phyloP scores from a whole-genome alignment of 805 yeast species.

The Candida montana region DNA sequence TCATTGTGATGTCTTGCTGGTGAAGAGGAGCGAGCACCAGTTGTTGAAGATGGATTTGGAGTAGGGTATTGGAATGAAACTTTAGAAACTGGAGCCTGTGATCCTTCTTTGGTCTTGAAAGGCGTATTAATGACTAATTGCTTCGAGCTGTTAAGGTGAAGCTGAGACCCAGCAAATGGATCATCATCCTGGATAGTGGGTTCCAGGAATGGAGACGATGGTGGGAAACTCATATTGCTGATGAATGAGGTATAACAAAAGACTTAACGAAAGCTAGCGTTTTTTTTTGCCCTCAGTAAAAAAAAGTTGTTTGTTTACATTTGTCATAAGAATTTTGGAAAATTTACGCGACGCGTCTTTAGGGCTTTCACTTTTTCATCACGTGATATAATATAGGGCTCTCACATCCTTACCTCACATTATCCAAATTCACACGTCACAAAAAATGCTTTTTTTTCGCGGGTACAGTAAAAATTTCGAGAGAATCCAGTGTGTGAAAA shows the following conservation, averaged over 20 bases:
- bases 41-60: slow-evolving; percentile 64
- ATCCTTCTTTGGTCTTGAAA: slow-evolving; percentile 4
- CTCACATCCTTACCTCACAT: not conserved
- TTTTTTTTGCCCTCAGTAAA: not conserved
- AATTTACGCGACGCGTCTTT: slow-evolving; percentile 1
- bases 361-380: not conserved
- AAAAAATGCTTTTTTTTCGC: slow-evolving; percentile 2
- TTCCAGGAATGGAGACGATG: slow-evolving; percentile 33
- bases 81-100: not conserved
- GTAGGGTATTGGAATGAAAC: slow-evolving; percentile 49
- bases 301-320: slow-evolving; percentile 11
- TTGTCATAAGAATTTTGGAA: not conserved
- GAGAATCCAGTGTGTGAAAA: slow-evolving; percentile 3
- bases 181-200: slow-evolving; percentile 12
- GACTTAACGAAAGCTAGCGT: not conserved
- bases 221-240: slow-evolving; percentile 27
- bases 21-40: slow-evolving; percentile 36
- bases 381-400: not conserved
- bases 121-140: slow-evolving; percentile 21
- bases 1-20: slow-evolving; percentile 20
- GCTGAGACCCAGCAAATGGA: slow-evolving; percentile 15
- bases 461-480: not conserved
- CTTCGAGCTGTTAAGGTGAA: slow-evolving; percentile 9
- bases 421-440: not conserved
- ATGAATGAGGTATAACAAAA: too few species aligned